Base-by-base conservation (phyloP, 768 basidiomycete species). In the Hemileccinum rubropunctum region DNA sequence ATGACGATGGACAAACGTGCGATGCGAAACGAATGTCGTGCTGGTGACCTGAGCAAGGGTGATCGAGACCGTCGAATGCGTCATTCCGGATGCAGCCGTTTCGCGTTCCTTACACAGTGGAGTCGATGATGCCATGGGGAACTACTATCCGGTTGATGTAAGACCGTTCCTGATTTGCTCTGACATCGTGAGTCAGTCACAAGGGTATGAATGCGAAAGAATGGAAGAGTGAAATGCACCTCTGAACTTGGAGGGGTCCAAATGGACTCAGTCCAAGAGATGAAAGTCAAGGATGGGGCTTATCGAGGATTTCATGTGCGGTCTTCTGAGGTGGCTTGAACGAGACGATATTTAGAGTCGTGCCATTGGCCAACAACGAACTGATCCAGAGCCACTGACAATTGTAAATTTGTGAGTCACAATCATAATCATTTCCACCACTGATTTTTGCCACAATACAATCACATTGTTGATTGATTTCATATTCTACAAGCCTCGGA, bases 161-260 rank as follows among this genome's bases (percentile, higher is more conserved):
- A 10, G 48, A 51, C 14, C 43, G 45, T 37, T 45, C 57, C 35
- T 51, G 49, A 4, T 56, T 61, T 17, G 51, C 50, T 47, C 57
- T 61, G 28, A 10, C 12, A 6, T 23, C 3, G 39, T 28, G 37
- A 3, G 20, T 48, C 20, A 56, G 46, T 11, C 18, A 40, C 21
- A 23, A 36, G 36, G 13, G 14, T 8, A 36, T 58, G 54, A 68
- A 71, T 13, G 61, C 60, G 47, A 62, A 69, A 35, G 68, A 66
- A 34, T 73, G 56, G 20, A 54, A 53, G 28, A 72, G 60, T 2
- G 61, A 44, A 30, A 53, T 46, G 7, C 70, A 52, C 40, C 59
- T 59, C 26, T 27, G 49, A 14, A 41, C 33, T 38, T 37, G 23
- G 27, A 53, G 34, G 20, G 45, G 47, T 21, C 41, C 26, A 8